Conservation (phyloP, 2,329 filamentous ascomycete genomes). For the Tolypocladium inflatum region DNA sequence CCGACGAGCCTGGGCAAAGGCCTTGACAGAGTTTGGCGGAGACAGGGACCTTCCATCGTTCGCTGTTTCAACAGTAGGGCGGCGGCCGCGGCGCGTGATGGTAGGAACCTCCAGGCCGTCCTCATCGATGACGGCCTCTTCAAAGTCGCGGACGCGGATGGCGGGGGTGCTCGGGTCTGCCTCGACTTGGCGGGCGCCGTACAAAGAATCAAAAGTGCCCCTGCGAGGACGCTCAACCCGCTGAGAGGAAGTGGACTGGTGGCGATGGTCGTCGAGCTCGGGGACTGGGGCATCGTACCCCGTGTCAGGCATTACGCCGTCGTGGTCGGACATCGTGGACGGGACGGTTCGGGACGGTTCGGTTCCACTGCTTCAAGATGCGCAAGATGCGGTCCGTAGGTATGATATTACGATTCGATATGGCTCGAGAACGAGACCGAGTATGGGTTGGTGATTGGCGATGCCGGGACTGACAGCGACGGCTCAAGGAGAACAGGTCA, state of each 20-base stretch:
- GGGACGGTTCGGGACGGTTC: constrained; percentile 9
- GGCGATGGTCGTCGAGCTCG: constrained; percentile 80
- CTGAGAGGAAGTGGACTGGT: constrained; percentile 52
- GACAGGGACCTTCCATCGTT: constrained; percentile 61
- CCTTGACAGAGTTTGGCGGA: constrained; percentile 94
- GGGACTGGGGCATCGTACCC: constrained; percentile 67
- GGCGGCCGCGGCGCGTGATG: constrained; percentile 34
- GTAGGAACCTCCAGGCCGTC: constrained; percentile 53
- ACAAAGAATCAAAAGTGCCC: constrained; percentile 65
- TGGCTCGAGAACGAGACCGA: too few species aligned
- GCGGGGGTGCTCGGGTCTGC: constrained; percentile 24
- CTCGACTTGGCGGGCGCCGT: constrained; percentile 40
- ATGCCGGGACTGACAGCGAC: background rate
- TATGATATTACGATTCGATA: background rate
- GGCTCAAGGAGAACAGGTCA: constrained; percentile 18
- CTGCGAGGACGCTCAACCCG: constrained; percentile 53
- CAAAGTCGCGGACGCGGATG: constrained; percentile 67
- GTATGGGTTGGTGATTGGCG: constrained; percentile 6
- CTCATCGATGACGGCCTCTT: constrained; percentile 68
- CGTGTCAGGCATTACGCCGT: constrained; percentile 48
- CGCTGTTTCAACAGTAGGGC: constrained; percentile 46
- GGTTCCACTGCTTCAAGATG: background rate
- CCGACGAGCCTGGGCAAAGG: constrained; percentile 84
- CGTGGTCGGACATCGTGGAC: constrained; percentile 55
- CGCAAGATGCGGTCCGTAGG: background rate